These are phyloP conservation scores for Wickerhamiella occidentalis DNA, from an alignment of 805 yeast species.

Conservation along the genomic window DNA sequence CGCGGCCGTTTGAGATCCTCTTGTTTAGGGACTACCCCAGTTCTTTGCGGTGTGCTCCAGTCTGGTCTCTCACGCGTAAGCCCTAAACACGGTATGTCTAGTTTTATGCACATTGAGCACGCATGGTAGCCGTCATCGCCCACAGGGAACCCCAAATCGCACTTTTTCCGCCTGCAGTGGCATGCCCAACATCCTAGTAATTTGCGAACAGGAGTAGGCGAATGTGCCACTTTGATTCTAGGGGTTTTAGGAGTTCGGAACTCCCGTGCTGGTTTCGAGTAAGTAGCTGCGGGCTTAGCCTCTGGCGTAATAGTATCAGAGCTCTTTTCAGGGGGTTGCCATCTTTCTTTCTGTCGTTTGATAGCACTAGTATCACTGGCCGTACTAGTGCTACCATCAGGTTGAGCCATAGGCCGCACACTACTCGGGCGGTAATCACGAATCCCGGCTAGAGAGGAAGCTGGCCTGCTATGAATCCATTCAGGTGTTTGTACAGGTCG, in stretches of 20 bases:
- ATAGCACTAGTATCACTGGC: too few species aligned
- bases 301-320: background rate
- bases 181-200: constrained; percentile 70
- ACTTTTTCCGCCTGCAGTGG: constrained; percentile 55
- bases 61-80: constrained; percentile 39
- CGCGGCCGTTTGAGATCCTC: too few species aligned
- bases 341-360: too few species aligned
- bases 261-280: background rate
- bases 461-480: too few species aligned
- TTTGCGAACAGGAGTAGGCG: constrained; percentile 28
- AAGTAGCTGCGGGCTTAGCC: background rate
- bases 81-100: constrained; percentile 46
- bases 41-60: constrained; percentile 28
- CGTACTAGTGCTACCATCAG: background rate
- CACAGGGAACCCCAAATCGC: constrained; percentile 55
- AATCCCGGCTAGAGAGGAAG: too few species aligned
- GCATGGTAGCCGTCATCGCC: too few species aligned
- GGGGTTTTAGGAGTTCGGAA: background rate
- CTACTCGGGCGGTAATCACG: too few species aligned
- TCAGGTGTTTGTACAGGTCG: too few species aligned
- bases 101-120: constrained; percentile 45
- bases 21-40: too few species aligned
- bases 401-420: background rate
- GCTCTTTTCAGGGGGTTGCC: background rate
- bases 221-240: too few species aligned